A percentile compares a stretch with the other conserved stretches of the same genome.
These are phyloP conservation scores for Leccinellum albellum DNA, from an alignment of 768 basidiomycete genomes.

Conservation along the genomic window DNA sequence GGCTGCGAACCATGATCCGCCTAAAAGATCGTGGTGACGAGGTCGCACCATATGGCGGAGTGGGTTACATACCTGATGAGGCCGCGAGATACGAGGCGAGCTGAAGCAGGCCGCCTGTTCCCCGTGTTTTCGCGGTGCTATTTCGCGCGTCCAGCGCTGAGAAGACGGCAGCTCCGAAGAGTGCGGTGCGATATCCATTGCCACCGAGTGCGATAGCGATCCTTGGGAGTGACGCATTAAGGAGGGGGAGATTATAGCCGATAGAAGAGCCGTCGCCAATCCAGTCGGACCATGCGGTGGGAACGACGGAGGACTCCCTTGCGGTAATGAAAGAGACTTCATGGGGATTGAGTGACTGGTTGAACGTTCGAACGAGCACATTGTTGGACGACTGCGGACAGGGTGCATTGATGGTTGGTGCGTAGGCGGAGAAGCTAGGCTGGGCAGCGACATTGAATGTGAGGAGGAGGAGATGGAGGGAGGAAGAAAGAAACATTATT, in stretches of 20 bases:
- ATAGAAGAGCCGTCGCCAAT: constrained; percentile 49
- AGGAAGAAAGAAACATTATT: background rate
- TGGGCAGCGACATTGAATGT: background rate
- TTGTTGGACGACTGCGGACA: constrained; percentile 46
- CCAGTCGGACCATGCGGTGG: constrained; percentile 56
- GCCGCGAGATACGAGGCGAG: constrained; percentile 67
- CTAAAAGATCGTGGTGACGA: constrained; percentile 25
- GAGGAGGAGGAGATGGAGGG: constrained; percentile 1
- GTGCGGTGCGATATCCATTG: constrained; percentile 65
- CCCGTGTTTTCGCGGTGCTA: constrained; percentile 47
- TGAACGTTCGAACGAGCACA: constrained; percentile 49
- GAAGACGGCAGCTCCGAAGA: constrained; percentile 59
- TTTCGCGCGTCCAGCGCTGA: constrained; percentile 62
- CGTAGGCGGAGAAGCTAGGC: constrained; percentile 49
- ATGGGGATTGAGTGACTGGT: constrained; percentile 46
- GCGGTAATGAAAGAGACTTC: constrained; percentile 47
- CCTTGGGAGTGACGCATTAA: constrained; percentile 43
- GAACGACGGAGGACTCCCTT: constrained; percentile 40
- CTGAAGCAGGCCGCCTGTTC: constrained; percentile 68
- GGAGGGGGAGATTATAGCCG: constrained; percentile 48
- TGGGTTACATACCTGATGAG: constrained; percentile 49
- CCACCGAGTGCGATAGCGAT: constrained; percentile 68
- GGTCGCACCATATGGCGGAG: background rate
- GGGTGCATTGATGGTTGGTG: constrained; percentile 43
- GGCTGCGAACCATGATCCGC: constrained; percentile 65